phyloP scores from a whole-genome alignment of 2,329 filamentous ascomycete species.

The Calonectria leucothoes region DNA sequence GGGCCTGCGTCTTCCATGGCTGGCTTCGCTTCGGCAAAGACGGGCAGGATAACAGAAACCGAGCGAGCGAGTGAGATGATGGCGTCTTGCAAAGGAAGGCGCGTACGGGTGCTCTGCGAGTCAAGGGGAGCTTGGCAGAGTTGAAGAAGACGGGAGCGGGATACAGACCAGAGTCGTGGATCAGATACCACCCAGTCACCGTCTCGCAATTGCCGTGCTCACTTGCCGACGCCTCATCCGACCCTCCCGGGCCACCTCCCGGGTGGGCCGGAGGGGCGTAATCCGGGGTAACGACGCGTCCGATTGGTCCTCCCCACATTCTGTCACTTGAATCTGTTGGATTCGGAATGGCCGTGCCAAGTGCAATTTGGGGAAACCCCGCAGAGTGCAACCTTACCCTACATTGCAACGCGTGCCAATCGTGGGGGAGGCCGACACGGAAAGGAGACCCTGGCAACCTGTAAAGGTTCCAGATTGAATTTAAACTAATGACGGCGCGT shows the following conservation, averaged over 20 bases:
- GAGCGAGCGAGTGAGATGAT: not conserved
- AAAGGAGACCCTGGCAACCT: not conserved
- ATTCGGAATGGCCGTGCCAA: not conserved
- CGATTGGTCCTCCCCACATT: slow-evolving; percentile 13
- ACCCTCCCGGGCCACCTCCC: not conserved
- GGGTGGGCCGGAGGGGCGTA: slow-evolving; percentile 1
- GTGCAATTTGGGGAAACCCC: slow-evolving; percentile 4
- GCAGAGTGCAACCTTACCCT: not conserved
- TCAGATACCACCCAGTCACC: not conserved
- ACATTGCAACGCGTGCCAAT: not conserved
- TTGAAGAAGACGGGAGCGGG: slow-evolving; percentile 5
- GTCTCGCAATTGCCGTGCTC: not conserved
- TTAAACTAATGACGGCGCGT: not conserved
- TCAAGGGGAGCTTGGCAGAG: not conserved
- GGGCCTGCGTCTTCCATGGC: slow-evolving; percentile 12
- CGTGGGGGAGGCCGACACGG: not conserved
- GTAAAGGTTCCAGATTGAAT: not conserved
- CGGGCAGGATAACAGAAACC: not conserved
- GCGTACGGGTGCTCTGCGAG: not conserved
- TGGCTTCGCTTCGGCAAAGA: not conserved
- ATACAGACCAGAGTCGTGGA: not conserved
- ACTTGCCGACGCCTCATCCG: slow-evolving; percentile 11
- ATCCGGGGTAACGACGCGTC: slow-evolving; percentile 3
- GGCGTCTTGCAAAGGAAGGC: not conserved
- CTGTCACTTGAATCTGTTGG: not conserved